A percentile compares a stretch with the other conserved stretches of the same genome.
phyloP scores from a whole-genome alignment of 2,329 filamentous ascomycete genomes.

The Claviceps maximensis region DNA sequence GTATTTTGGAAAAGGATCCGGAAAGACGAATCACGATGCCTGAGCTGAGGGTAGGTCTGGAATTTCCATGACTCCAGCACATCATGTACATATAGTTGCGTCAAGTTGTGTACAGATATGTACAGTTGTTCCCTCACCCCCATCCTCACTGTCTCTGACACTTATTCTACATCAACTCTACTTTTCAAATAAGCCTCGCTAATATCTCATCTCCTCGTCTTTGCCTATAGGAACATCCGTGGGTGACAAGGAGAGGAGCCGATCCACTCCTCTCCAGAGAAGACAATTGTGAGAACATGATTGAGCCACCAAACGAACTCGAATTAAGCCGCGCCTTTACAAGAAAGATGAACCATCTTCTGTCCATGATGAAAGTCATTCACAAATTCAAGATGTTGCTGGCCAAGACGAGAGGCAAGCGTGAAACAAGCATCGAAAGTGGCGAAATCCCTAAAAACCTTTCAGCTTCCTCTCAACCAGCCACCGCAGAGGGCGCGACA shows the following conservation, averaged over 20 bases:
- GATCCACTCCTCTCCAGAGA: conserved; percentile 69
- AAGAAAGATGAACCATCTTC: conserved; percentile 70
- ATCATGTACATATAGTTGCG: background rate
- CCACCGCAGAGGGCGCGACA: background rate
- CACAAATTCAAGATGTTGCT: conserved; percentile 73
- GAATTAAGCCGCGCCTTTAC: conserved; percentile 89
- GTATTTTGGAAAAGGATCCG: conserved; percentile 74
- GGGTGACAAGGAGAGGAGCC: conserved; percentile 72
- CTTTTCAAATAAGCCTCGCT: background rate
- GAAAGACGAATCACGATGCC: conserved; percentile 70
- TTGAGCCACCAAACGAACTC: conserved; percentile 76
- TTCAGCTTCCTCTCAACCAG: background rate
- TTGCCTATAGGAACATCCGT: conserved; percentile 60
- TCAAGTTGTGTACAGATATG: background rate
- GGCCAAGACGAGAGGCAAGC: conserved; percentile 15
- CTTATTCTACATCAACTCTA: no score
- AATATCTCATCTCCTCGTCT: background rate
- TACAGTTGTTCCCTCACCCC: no score
- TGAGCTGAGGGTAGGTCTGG: conserved; percentile 57
- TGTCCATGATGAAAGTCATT: conserved; percentile 86
- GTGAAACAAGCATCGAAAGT: conserved; percentile 2
- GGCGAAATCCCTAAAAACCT: background rate
- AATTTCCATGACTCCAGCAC: background rate
- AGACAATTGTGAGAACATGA: conserved; percentile 71
- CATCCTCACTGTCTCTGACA: no score